Evolutionary conservation across 192 early-diverging fungal genomes (phyloP).

Genomic region (Coemansia sp.): DNA sequence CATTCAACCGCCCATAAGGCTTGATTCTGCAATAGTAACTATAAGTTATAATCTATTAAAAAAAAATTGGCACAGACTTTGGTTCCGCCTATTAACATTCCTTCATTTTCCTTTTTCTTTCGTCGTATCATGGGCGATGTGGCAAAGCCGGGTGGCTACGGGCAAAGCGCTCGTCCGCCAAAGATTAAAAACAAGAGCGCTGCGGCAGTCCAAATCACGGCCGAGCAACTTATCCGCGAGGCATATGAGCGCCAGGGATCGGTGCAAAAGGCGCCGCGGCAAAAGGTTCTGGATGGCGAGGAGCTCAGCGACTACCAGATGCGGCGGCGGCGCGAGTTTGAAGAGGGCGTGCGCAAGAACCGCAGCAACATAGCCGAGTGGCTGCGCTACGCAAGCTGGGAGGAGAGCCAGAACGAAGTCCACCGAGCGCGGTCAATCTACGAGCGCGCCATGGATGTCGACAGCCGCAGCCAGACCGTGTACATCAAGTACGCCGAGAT

Average conservation of each 20-base stretch:
- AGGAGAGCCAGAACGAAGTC: conserved; percentile 88
- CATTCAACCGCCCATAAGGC: too few relatives aligned
- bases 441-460: conserved; percentile 92
- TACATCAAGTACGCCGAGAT: conserved; percentile 95
- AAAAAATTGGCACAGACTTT: too few relatives aligned
- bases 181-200: conserved; percentile 98
- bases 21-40: too few relatives aligned
- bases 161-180: conserved; percentile 35
- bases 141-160: conserved; percentile 39
- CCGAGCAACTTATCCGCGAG: conserved; percentile 97
- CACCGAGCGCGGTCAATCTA: conserved; percentile 86
- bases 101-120: neutral
- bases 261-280: conserved; percentile 66
- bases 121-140: conserved; percentile 6
- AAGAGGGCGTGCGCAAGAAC: conserved; percentile 88
- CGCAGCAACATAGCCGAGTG: conserved; percentile 86
- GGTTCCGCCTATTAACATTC: too few relatives aligned
- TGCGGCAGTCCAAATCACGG: conserved; percentile 97
- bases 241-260: conserved; percentile 82
- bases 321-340: conserved; percentile 92
- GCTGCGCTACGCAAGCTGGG: conserved; percentile 97
- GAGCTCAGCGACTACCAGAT: conserved; percentile 91
- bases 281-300: conserved; percentile 91
- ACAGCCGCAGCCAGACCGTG: conserved; percentile 82
- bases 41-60: too few relatives aligned